These are phyloP conservation scores for Arthrobotrys sinensis DNA, from an alignment of 2,329 filamentous ascomycete species.

Conservation along the genomic window DNA sequence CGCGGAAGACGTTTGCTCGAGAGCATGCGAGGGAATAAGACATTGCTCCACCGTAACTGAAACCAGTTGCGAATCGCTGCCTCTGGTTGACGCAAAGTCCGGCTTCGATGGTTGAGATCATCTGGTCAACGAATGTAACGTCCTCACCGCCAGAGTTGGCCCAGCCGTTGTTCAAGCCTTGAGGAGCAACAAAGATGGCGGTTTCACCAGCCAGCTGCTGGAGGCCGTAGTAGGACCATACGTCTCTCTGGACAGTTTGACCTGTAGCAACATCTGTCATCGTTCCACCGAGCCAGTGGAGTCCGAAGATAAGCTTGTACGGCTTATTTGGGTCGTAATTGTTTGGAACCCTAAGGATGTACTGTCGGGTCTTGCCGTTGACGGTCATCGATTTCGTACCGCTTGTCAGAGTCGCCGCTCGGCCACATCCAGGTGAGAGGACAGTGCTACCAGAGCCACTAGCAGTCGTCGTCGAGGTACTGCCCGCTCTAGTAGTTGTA, in stretches of 20 bases:
- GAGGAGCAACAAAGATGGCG: conserved; percentile 69
- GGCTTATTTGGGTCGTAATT: conserved; percentile 68
- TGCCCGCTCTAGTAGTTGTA: background rate
- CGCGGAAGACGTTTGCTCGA: conserved; percentile 67
- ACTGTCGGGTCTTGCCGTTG: conserved; percentile 67
- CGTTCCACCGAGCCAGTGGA: conserved; percentile 68
- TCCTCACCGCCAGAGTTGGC: conserved; percentile 69
- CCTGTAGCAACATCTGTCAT: conserved; percentile 67
- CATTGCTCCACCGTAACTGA: conserved; percentile 70
- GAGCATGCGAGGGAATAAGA: conserved; percentile 69
- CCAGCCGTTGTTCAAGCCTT: conserved; percentile 69
- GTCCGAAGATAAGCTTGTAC: conserved; percentile 69
- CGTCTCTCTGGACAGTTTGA: conserved; percentile 5
- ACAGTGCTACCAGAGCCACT: conserved; percentile 5
- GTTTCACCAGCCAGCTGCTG: conserved; percentile 66
- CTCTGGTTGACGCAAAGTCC: conserved; percentile 69
- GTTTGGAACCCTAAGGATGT: conserved; percentile 67
- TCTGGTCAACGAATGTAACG: conserved; percentile 68
- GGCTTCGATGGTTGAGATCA: conserved; percentile 67
- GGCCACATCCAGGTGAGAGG: conserved; percentile 35
- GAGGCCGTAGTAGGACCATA: conserved; percentile 68
- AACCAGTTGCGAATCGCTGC: conserved; percentile 69
- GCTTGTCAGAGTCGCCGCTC: conserved; percentile 62
- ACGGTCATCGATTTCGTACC: conserved; percentile 67
- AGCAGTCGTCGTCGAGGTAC: conserved; percentile 16